Evolutionary conservation across 495 filamentous ascomycete genomes (phyloP).

Genomic region (Trichoderma parareesei): DNA sequence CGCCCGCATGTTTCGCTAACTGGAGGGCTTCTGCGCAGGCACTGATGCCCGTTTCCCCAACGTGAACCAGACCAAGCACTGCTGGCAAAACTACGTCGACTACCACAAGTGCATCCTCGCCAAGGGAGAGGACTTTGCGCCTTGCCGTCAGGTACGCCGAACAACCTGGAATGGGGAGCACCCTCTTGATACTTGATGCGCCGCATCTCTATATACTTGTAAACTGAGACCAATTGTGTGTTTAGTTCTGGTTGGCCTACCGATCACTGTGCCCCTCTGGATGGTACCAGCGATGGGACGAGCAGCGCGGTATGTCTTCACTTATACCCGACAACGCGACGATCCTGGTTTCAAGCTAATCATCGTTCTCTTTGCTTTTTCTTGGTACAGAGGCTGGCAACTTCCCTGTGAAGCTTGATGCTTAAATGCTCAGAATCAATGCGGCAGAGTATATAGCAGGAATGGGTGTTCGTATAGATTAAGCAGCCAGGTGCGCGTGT

Average conservation of each 20-base stretch:
- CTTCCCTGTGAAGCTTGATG: slow-evolving; percentile 70
- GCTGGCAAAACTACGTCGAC: slow-evolving; percentile 99
- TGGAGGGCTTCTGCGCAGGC: slow-evolving; percentile 12
- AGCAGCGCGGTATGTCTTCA: slow-evolving; percentile 74
- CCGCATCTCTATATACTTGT: slow-evolving; percentile 1
- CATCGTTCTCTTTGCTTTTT: neutral
- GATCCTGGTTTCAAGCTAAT: slow-evolving; percentile 16
- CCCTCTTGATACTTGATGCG: neutral
- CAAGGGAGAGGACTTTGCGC: slow-evolving; percentile 98
- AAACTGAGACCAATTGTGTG: neutral
- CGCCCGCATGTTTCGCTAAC: slow-evolving; percentile 15
- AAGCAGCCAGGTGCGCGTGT: slow-evolving; percentile 9
- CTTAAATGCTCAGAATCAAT: slow-evolving; percentile 11
- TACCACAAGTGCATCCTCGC: slow-evolving; percentile 98
- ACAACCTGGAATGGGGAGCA: neutral
- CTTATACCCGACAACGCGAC: neutral
- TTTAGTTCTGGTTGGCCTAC: slow-evolving; percentile 90
- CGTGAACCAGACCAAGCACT: slow-evolving; percentile 86
- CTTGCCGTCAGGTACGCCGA: slow-evolving; percentile 79
- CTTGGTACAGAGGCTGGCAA: slow-evolving; percentile 69
- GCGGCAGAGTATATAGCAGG: neutral
- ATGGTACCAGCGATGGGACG: slow-evolving; percentile 95
- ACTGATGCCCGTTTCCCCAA: slow-evolving; percentile 96
- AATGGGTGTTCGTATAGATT: slow-evolving; percentile 9
- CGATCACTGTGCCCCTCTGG: slow-evolving; percentile 91